Evolutionary conservation across 352 stramenopile genomes (phyloP).

Genomic region (Phytophthora citricola): DNA sequence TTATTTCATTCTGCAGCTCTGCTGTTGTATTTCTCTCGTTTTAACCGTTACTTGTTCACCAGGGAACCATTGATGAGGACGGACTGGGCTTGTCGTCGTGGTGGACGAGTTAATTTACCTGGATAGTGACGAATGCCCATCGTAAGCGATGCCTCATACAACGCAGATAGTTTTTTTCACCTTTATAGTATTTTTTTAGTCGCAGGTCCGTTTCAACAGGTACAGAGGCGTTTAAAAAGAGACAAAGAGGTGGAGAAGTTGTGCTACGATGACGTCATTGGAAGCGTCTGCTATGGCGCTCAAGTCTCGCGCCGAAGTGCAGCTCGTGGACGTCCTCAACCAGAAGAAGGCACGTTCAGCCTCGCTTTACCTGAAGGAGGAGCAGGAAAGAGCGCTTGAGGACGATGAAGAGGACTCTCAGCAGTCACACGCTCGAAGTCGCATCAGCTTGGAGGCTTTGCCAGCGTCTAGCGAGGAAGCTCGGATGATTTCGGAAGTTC

Average conservation of each 20-base stretch:
- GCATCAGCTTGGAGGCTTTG: constrained; percentile 26
- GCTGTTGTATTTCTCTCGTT: neutral
- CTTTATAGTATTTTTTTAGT: constrained; percentile 11
- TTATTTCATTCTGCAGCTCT: neutral
- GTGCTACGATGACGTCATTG: constrained; percentile 15
- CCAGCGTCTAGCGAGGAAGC: constrained; percentile 41
- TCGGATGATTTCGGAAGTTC: constrained; percentile 56
- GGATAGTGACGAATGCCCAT: neutral
- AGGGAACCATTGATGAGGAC: constrained; percentile 91
- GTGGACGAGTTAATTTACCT: constrained; percentile 58
- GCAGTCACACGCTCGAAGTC: constrained; percentile 18
- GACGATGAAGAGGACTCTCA: constrained; percentile 21
- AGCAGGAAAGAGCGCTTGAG: constrained; percentile 47
- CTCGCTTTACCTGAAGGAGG: constrained; percentile 49
- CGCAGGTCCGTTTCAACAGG: constrained; percentile 28
- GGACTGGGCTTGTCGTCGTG: constrained; percentile 84
- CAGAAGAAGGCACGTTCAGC: constrained; percentile 54
- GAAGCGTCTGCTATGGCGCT: constrained; percentile 38
- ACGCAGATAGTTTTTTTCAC: constrained; percentile 13
- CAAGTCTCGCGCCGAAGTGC: constrained; percentile 60
- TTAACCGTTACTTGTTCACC: neutral
- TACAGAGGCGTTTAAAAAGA: too few species aligned
- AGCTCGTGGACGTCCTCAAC: constrained; percentile 55
- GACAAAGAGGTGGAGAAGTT: too few species aligned
- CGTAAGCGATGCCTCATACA: constrained; percentile 25